Evolutionary conservation across 2,329 filamentous ascomycete genomes (phyloP).

Genomic region (Cyclaneusma minus): DNA sequence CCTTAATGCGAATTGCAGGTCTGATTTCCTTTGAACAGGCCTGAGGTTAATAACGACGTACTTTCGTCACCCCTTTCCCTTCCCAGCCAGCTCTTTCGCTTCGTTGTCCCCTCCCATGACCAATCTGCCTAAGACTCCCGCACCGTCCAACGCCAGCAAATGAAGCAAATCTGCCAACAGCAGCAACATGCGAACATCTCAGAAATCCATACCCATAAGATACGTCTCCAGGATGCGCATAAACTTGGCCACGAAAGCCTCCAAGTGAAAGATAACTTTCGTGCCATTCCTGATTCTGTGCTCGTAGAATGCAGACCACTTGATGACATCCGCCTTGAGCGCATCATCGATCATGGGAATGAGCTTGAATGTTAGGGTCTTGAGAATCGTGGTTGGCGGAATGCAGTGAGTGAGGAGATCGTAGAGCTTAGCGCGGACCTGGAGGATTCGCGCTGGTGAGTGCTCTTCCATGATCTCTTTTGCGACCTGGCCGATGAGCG

Average conservation of each 20-base stretch:
- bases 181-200: too few relatives aligned
- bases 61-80: too few relatives aligned
- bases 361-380: conserved; percentile 88
- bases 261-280: conserved; percentile 95
- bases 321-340: conserved; percentile 81
- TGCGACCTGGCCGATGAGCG: conserved; percentile 77
- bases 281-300: conserved; percentile 82
- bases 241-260: conserved; percentile 97
- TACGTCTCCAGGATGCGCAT: conserved; percentile 94
- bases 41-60: too few relatives aligned
- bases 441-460: conserved; percentile 73
- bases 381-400: conserved; percentile 82
- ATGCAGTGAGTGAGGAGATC: conserved; percentile 96
- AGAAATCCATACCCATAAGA: conserved; percentile 70
- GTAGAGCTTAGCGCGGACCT: conserved; percentile 88
- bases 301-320: conserved; percentile 95
- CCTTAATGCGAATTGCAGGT: too few relatives aligned
- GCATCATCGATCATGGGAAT: conserved; percentile 76
- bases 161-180: too few relatives aligned
- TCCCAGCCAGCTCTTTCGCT: too few relatives aligned
- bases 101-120: too few relatives aligned
- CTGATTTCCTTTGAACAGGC: too few relatives aligned
- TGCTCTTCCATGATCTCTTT: conserved; percentile 87
- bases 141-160: too few relatives aligned
- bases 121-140: too few relatives aligned